Evolutionary conservation across 2,329 filamentous ascomycete species (phyloP), one percentile per base, ranked within the genome.

Genomic region (Cryphonectria japonica): DNA sequence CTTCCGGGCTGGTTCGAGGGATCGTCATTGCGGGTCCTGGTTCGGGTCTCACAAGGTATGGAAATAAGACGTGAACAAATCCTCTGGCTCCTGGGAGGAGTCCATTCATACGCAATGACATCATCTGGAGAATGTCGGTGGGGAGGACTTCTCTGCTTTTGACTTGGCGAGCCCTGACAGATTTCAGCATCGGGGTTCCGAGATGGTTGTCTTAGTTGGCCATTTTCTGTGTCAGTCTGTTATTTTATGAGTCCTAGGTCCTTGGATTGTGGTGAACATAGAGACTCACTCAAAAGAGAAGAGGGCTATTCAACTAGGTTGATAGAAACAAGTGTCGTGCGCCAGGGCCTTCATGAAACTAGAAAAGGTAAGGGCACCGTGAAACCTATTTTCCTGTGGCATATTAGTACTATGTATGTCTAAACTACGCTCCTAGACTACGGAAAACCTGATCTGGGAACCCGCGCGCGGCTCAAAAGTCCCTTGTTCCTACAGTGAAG

Each of bases 1-100:
- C 22, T 39, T 39, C 29, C 4, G 29, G 26, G 26, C 29, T 60
- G 14, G 29, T 29, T 37, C 41, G 29, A 37, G 16, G 5, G 52
- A 29, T 57, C 52, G 52, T 57, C 52, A 29, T 32, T 13, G 52
- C 52, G 52, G 52, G 52, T 16, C 26, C 52, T 2, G 13, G 52
- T 57, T 57, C 52, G 52, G 29, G 52, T 57, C n/a, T 57, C 26
- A 16, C 52, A 16, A 29, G 43, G n/a, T 13, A 39, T 34, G 59
- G 59, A 4, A 61, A 61, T 39, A 39, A 61, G 59, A n/a, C 59
- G 22, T 61, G 16, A 61, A 61, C 34, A 50, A 57, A 57, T 57
- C 52, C 13, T 29, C n/a, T 16, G 13, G 52, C 52, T 4, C 14
- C 11, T 16, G 13, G 52, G 26, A 32, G 52, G 52, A 32, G 26